Evolutionary conservation across 805 yeast species (phyloP).

Genomic region (Saturnispora silvae): DNA sequence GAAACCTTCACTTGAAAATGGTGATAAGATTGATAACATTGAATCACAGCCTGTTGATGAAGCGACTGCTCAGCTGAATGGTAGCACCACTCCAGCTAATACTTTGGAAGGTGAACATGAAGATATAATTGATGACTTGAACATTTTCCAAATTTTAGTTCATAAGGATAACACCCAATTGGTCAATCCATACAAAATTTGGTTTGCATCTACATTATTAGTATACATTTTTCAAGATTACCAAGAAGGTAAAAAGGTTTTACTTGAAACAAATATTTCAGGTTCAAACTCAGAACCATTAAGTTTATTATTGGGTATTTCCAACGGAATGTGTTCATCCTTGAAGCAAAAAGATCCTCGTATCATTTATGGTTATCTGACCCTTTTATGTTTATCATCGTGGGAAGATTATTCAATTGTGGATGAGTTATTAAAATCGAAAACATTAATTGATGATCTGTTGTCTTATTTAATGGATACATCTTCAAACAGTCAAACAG

Average conservation of each 20-base stretch:
- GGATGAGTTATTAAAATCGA: conserved; percentile 60
- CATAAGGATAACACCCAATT: conserved; percentile 59
- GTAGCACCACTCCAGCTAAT: conserved; percentile 1
- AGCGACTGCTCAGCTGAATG: neutral
- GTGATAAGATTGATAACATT: neutral
- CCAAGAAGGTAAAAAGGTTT: conserved; percentile 36
- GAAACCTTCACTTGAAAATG: neutral
- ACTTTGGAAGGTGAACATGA: too few species aligned
- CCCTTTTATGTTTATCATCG: conserved; percentile 65
- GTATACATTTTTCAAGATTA: conserved; percentile 50
- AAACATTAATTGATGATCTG: conserved; percentile 55
- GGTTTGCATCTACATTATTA: conserved; percentile 70
- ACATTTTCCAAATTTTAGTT: conserved; percentile 58
- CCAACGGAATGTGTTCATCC: conserved; percentile 62
- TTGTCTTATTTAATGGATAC: conserved; percentile 52
- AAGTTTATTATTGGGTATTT: conserved; percentile 60
- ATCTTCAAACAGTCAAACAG: conserved; percentile 28
- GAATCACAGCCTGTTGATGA: neutral
- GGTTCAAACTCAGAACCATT: conserved; percentile 39
- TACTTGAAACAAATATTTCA: conserved; percentile 47
- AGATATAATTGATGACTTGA: conserved; percentile 40
- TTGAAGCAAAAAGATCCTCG: conserved; percentile 58
- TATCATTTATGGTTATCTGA: conserved; percentile 64
- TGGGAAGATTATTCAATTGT: conserved; percentile 71
- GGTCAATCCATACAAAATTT: conserved; percentile 75